A percentile compares a stretch with the other conserved stretches of the same genome.
Conservation (phyloP, 129 eudicot species). For the Ambrosia artemisiifolia region DNA sequence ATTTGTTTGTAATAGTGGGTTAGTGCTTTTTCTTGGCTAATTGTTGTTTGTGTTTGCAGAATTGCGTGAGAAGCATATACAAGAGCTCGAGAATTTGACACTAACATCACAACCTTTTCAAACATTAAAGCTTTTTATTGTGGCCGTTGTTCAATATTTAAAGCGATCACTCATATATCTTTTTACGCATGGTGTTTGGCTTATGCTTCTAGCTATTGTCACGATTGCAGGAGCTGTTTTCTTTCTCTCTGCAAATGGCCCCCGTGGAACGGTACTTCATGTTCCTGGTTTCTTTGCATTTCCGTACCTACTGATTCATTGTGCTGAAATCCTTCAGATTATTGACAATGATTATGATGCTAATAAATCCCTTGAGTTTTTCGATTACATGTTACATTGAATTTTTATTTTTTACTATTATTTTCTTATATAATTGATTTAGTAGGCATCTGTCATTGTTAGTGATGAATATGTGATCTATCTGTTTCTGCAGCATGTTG, state of each 20-base stretch:
- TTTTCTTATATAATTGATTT: too few relatives aligned
- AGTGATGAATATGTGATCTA: not conserved
- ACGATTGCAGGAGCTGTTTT: conserved; percentile 26
- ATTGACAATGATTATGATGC: not conserved
- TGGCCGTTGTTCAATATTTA: conserved; percentile 42
- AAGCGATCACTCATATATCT: conserved; percentile 28
- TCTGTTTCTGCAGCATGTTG: conserved; percentile 49
- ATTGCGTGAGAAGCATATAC: conserved; percentile 41
- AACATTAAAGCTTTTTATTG: conserved; percentile 41
- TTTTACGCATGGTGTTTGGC: conserved; percentile 39
- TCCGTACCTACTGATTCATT: not conserved
- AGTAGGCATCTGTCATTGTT: not conserved
- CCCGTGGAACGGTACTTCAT: conserved; percentile 41
- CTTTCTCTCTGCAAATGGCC: conserved; percentile 29
- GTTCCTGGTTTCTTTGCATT: not conserved
- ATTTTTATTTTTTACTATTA: too few relatives aligned
- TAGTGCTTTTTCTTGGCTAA: too few relatives aligned
- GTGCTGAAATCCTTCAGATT: not conserved
- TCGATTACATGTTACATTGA: not conserved
- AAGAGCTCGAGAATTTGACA: conserved; percentile 45
- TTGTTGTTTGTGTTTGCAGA: conserved; percentile 21
- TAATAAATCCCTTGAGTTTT: not conserved
- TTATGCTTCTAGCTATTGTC: conserved; percentile 31
- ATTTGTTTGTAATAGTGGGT: too few relatives aligned
- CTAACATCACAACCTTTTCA: conserved; percentile 43